Evolutionary conservation across 1,284 basidiomycete genomes (phyloP), one percentile per base, ranked within the genome.

Genomic region (Cryptococcus depauperatus): DNA sequence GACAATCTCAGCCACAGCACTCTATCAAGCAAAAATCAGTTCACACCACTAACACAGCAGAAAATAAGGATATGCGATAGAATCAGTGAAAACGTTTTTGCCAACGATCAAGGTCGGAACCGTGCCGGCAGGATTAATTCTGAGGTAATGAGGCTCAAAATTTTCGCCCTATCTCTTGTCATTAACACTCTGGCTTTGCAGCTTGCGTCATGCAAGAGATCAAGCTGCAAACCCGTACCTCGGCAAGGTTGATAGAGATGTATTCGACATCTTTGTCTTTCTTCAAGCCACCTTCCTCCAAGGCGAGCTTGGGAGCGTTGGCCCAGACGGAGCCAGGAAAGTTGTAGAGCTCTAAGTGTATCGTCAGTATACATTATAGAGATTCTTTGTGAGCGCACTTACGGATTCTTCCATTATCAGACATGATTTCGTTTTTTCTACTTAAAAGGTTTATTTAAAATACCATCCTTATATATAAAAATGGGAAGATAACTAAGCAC

Each of bases 131-230:
- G 75, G 73, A 62, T 79, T 81, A 51, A 80, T 64, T 54, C 75
- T 74, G 46, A 82, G 55, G 64, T 77, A 81, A 7, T 73, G 67
- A 9, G 81, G 80, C 29, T 70, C 67, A 55, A 83, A 83, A 68
- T 84, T 84, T 52, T 75, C 77, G 29, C 79, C 80, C 47, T 79
- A 37, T 0, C 16, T 23, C 6, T 29, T 18, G 27, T 27, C 25
- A 29, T 25, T 25, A 14, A 9, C 35, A 18, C 14, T n/a, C n/a
- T n/a, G n/a, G n/a, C n/a, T n/a, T n/a, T n/a, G n/a, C n/a, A n/a
- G n/a, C n/a, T n/a, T n/a, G n/a, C n/a, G n/a, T n/a, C n/a, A n/a
- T 3, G 35, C 27, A n/a, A 14, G 18, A 18, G 22, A 25, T 13
- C 25, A 14, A 19, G 14, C 3, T 16, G 25, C 3, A 4, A 19